phyloP scores from a whole-genome alignment of 2,329 filamentous ascomycete species.

The Exserohilum rostratum region DNA sequence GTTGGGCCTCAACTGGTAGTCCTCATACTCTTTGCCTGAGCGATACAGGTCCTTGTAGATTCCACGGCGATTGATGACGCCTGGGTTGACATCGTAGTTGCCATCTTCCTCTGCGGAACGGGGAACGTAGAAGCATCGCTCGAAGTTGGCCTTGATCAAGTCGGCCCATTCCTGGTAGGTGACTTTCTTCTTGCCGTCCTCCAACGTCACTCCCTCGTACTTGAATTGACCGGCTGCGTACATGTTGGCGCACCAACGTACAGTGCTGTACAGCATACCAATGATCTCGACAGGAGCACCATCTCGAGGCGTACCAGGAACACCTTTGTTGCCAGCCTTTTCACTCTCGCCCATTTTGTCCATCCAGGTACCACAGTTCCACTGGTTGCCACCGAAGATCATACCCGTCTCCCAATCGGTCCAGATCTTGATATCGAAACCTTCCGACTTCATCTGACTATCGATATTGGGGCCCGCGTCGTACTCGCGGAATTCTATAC shows the following conservation, averaged over 20 bases:
- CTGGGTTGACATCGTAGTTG: slow-evolving; percentile 79
- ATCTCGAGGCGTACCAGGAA: slow-evolving; percentile 95
- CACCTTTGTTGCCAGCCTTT: slow-evolving; percentile 86
- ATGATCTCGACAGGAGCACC: slow-evolving; percentile 95
- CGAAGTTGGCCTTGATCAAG: slow-evolving; percentile 83
- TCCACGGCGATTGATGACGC: slow-evolving; percentile 83
- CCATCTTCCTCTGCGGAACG: slow-evolving; percentile 70
- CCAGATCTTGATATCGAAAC: slow-evolving; percentile 89
- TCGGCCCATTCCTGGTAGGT: slow-evolving; percentile 79
- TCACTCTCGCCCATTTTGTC: slow-evolving; percentile 99
- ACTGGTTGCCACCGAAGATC: slow-evolving; percentile 91
- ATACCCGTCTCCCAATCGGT: slow-evolving; percentile 92
- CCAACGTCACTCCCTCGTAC: slow-evolving; percentile 73
- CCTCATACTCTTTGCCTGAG: slow-evolving; percentile 93
- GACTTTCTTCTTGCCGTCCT: slow-evolving; percentile 64
- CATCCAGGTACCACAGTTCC: slow-evolving; percentile 99
- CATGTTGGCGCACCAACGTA: slow-evolving; percentile 78
- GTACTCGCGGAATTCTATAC: slow-evolving; percentile 90
- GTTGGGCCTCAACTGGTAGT: slow-evolving; percentile 94
- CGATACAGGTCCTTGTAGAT: slow-evolving; percentile 98
- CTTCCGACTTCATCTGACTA: slow-evolving; percentile 88
- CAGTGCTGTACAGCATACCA: slow-evolving; percentile 86
- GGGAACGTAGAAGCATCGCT: slow-evolving; percentile 90
- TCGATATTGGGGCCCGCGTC: slow-evolving; percentile 90
- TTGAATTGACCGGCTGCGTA: slow-evolving; percentile 72